Evolutionary conservation across 1,139 yeast genomes (phyloP).

Genomic region (Debaryomyces coudertii): DNA sequence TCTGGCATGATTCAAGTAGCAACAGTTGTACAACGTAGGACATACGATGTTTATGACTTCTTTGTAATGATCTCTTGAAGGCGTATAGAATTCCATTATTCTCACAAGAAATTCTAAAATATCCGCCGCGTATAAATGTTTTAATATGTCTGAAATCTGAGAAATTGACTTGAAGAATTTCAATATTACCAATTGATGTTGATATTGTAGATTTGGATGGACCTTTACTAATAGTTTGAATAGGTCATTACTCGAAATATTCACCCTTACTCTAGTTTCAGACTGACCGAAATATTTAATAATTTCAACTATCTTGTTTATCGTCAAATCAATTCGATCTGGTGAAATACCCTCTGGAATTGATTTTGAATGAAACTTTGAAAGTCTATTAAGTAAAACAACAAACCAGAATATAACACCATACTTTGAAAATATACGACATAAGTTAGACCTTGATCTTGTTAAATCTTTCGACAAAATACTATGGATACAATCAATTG

Average conservation of each 20-base stretch:
- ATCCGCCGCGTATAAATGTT: conserved; percentile 42
- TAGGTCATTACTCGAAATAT: conserved; percentile 46
- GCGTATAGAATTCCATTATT: conserved; percentile 32
- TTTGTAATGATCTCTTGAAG: conserved; percentile 34
- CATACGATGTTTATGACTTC: conserved; percentile 47
- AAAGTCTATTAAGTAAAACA: conserved; percentile 41
- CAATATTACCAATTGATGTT: conserved; percentile 42
- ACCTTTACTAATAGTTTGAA: conserved; percentile 49
- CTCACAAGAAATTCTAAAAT: conserved; percentile 44
- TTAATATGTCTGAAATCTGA: conserved; percentile 38
- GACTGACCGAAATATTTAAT: conserved; percentile 46
- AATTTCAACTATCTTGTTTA: conserved; percentile 42
- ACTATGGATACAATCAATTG: conserved; percentile 50
- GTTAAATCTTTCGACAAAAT: conserved; percentile 48
- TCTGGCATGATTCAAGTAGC: conserved; percentile 56
- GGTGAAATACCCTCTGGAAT: conserved; percentile 16
- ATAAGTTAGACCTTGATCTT: conserved; percentile 54
- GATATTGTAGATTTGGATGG: conserved; percentile 32
- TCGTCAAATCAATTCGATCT: conserved; percentile 31
- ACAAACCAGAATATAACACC: conserved; percentile 55
- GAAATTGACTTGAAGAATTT: conserved; percentile 50
- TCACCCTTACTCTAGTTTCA: conserved; percentile 44
- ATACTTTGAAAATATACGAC: conserved; percentile 54
- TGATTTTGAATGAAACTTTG: conserved; percentile 19
- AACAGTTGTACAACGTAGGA: conserved; percentile 55